phyloP scores from a whole-genome alignment of 2,329 filamentous ascomycete genomes.

The Talaromyces sp. region DNA sequence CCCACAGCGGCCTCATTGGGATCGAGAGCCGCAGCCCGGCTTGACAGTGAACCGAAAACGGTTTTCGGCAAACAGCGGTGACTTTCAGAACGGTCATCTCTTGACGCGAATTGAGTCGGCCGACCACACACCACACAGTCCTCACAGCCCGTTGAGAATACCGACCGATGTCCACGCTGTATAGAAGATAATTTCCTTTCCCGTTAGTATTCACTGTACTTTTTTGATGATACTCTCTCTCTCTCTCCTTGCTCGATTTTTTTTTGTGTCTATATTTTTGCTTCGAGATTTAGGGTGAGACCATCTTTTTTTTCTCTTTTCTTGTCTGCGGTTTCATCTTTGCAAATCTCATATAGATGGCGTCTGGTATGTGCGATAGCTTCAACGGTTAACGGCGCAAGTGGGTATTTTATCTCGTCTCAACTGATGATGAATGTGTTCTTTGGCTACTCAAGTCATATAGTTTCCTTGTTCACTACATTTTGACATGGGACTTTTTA shows the following conservation, averaged over 20 bases:
- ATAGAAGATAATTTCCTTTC: constrained; percentile 17
- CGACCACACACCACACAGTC: constrained; percentile 21
- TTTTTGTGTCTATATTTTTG: constrained; percentile 27
- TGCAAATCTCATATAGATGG: constrained; percentile 29
- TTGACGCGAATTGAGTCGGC: constrained; percentile 75
- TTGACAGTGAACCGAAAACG: constrained; percentile 84
- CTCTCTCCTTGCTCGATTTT: constrained; percentile 17
- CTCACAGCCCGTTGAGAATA: constrained; percentile 27
- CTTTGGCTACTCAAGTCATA: constrained; percentile 8
- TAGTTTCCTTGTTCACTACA: background rate
- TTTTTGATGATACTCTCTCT: constrained; percentile 19
- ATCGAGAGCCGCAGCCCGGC: constrained; percentile 37
- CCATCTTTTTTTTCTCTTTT: constrained; percentile 16
- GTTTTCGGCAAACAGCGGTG: constrained; percentile 79
- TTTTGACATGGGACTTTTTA: constrained; percentile 1
- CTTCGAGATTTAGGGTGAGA: constrained; percentile 1
- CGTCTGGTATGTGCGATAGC: constrained; percentile 28
- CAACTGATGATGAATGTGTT: constrained; percentile 4
- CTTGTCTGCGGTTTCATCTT: constrained; percentile 25
- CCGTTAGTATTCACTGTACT: constrained; percentile 22
- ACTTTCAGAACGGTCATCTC: constrained; percentile 86
- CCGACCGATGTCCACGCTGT: constrained; percentile 27
- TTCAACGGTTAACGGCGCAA: constrained; percentile 28
- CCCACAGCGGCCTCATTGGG: constrained; percentile 52
- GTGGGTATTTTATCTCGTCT: constrained; percentile 1